Evolutionary conservation across 2,329 filamentous ascomycete genomes (phyloP).

Genomic region (Beauveria rudraprayagi): DNA sequence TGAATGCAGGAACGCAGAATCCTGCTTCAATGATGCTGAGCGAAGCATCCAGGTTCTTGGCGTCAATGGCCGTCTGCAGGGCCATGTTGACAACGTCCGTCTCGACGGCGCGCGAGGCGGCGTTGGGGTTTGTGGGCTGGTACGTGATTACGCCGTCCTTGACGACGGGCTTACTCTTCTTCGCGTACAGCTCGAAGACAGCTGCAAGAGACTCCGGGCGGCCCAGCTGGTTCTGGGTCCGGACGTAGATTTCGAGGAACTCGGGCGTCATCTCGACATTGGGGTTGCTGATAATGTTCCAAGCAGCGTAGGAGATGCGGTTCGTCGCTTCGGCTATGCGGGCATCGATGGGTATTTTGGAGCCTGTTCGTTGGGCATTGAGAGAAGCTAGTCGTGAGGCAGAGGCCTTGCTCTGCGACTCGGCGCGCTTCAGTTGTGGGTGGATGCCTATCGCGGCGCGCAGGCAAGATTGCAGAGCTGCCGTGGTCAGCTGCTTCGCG

Average conservation of each 20-base stretch:
- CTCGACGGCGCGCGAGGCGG: constrained; percentile 64
- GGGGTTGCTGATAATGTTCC: constrained; percentile 62
- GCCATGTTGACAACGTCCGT: constrained; percentile 62
- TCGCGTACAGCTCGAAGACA: constrained; percentile 73
- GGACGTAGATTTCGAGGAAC: constrained; percentile 66
- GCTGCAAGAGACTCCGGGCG: constrained; percentile 70
- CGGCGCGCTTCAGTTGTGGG: constrained; percentile 30
- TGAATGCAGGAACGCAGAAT: constrained; percentile 59
- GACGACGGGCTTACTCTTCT: constrained; percentile 65
- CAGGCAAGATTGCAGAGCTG: constrained; percentile 37
- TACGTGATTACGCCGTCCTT: constrained; percentile 52
- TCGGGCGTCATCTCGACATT: constrained; percentile 72
- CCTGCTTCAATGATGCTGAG: constrained; percentile 66
- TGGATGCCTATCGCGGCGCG: constrained; percentile 36
- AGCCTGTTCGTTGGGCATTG: constrained; percentile 27
- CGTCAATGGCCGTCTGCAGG: constrained; percentile 69
- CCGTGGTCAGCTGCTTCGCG: constrained; percentile 32
- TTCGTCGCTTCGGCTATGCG: constrained; percentile 38
- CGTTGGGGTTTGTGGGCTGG: constrained; percentile 56
- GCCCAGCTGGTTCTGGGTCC: constrained; percentile 64
- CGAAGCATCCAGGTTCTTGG: constrained; percentile 69
- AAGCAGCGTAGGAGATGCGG: constrained; percentile 52
- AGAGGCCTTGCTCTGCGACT: constrained; percentile 35
- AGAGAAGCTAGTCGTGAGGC: constrained; percentile 47
- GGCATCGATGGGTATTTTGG: constrained; percentile 23